Evolutionary conservation across 2,329 filamentous ascomycete species (phyloP).

Genomic region (Coniochaeta sp.): DNA sequence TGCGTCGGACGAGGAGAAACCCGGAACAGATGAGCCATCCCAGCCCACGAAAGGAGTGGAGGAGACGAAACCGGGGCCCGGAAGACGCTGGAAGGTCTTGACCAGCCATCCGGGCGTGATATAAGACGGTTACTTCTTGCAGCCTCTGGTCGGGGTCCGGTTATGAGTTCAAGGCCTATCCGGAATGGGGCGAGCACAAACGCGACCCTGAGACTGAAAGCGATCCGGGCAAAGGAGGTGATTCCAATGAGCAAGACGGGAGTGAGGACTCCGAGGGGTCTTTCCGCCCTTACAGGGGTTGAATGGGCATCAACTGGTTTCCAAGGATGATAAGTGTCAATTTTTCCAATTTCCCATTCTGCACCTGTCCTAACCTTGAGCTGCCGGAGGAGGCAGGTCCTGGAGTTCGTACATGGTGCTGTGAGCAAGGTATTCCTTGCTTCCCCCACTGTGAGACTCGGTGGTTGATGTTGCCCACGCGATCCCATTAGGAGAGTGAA

Average conservation of each 20-base stretch:
- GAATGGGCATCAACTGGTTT: no score
- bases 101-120: not conserved
- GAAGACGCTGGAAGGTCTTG: not conserved
- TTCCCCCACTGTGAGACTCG: no score
- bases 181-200: not conserved
- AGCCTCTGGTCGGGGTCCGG: not conserved
- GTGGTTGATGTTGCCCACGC: no score
- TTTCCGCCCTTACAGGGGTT: no score
- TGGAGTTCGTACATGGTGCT: no score
- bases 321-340: no score
- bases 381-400: no score
- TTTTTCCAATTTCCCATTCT: no score
- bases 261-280: not conserved
- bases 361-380: no score
- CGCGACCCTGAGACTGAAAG: not conserved
- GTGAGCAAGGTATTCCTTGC: no score
- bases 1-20: not conserved
- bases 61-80: not conserved
- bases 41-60: not conserved
- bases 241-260: not conserved
- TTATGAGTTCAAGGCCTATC: not conserved
- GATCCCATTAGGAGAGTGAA: no score
- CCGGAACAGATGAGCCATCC: not conserved
- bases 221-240: not conserved
- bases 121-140: not conserved